Conservation (phyloP, 768 basidiomycete genomes). For the Fibroporia radiculosa region DNA sequence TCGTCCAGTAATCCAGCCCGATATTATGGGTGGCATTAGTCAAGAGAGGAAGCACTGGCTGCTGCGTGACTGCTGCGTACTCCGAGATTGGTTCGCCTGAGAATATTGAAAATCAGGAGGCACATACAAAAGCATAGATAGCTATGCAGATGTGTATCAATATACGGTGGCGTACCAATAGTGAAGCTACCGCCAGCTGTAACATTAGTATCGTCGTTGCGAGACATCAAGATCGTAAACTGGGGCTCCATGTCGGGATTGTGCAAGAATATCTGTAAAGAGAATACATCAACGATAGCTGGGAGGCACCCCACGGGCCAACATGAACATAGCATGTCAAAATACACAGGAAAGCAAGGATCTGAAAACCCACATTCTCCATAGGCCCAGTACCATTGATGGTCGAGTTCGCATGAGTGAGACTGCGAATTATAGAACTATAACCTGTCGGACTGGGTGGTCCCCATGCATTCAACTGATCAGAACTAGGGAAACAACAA, state of each 20-base stretch:
- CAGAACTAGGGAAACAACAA: not conserved
- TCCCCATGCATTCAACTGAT: not conserved
- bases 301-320: not conserved
- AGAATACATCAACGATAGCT: not conserved
- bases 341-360: no score
- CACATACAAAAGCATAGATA: not conserved
- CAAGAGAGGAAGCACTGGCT: not conserved
- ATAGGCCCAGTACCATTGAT: not conserved
- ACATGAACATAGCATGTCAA: not conserved
- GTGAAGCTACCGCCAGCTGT: constrained; percentile 1
- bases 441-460: not conserved
- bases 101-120: not conserved
- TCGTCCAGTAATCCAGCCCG: not conserved
- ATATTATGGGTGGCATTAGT: not conserved
- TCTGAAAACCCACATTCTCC: no score
- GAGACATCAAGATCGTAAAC: constrained; percentile 5
- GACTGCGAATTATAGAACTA: not conserved
- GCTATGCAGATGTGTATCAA: not conserved
- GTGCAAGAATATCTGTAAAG: constrained; percentile 1
- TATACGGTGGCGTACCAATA: not conserved
- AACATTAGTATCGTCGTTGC: not conserved
- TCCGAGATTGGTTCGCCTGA: not conserved
- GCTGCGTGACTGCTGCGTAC: not conserved
- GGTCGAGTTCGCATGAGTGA: not conserved
- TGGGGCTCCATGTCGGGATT: not conserved